phyloP scores from a whole-genome alignment of 108 stramenopile species.

The Skeletonema marinoi region DNA sequence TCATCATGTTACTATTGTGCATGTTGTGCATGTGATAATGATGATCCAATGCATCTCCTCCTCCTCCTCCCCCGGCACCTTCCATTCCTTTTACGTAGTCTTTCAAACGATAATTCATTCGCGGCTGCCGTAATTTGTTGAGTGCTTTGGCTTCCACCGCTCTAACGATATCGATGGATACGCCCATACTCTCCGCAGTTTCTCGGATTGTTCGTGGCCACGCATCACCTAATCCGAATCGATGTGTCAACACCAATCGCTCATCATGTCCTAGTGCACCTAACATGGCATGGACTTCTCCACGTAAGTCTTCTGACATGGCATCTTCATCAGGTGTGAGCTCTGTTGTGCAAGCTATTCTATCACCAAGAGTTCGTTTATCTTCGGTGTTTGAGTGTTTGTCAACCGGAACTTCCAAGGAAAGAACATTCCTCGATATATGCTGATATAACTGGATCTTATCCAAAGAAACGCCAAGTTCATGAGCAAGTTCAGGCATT shows the following conservation, averaged over 20 bases:
- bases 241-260: slow-evolving; percentile 71
- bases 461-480: slow-evolving; percentile 67
- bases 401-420: slow-evolving; percentile 59
- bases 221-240: slow-evolving; percentile 91
- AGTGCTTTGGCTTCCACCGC: slow-evolving; percentile 88
- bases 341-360: slow-evolving; percentile 60
- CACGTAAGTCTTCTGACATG: slow-evolving; percentile 53
- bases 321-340: slow-evolving; percentile 78
- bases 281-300: slow-evolving; percentile 64
- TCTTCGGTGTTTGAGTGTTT: slow-evolving; percentile 42
- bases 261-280: slow-evolving; percentile 61
- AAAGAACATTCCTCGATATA: slow-evolving; percentile 58
- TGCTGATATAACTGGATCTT: slow-evolving; percentile 65
- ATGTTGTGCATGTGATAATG: not conserved
- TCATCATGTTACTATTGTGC: not conserved
- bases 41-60: slow-evolving; percentile 1
- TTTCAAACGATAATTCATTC: slow-evolving; percentile 75
- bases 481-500: slow-evolving; percentile 71
- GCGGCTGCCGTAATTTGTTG: slow-evolving; percentile 86
- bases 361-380: slow-evolving; percentile 64
- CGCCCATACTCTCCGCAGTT: slow-evolving; percentile 67
- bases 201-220: slow-evolving; percentile 62
- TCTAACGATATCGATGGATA: slow-evolving; percentile 85
- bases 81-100: slow-evolving; percentile 57
- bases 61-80: slow-evolving; percentile 2